Percentiles rank a stretch among this genome's conserved stretches.
phyloP scores from a whole-genome alignment of 495 filamentous ascomycete genomes.

The Penicillium silybi region DNA sequence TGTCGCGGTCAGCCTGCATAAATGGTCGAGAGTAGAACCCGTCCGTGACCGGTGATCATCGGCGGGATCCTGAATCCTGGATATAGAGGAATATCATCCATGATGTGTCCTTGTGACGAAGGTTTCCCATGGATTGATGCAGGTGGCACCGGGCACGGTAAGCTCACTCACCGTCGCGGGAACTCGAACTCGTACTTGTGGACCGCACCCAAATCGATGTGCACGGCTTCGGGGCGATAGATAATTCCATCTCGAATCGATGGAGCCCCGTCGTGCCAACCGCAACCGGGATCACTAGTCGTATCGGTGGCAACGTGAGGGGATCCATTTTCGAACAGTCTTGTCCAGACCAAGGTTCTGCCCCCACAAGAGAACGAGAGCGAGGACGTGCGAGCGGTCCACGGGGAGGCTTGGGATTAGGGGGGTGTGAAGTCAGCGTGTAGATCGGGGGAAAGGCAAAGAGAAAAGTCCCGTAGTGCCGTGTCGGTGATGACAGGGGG shows the following conservation, averaged over 20 bases:
- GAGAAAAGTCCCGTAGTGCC: neutral
- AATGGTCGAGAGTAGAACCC: slow-evolving; percentile 25
- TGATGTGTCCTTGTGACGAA: neutral
- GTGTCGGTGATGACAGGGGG: neutral
- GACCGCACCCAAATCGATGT: slow-evolving; percentile 9
- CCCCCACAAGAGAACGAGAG: neutral
- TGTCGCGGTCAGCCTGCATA: slow-evolving; percentile 25
- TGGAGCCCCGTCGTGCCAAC: slow-evolving; percentile 2
- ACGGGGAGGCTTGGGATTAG: slow-evolving; percentile 3
- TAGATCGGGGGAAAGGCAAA: slow-evolving; percentile 11
- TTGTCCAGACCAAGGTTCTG: neutral
- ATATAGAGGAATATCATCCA: slow-evolving; percentile 1
- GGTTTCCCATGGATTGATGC: neutral
- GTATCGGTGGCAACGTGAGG: slow-evolving; percentile 12
- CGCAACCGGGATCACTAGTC: slow-evolving; percentile 22
- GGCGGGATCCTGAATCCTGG: too few species aligned
- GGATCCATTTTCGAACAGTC: slow-evolving; percentile 12
- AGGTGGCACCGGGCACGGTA: slow-evolving; percentile 10
- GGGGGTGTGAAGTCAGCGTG: slow-evolving; percentile 7
- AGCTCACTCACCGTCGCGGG: too few species aligned
- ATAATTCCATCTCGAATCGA: slow-evolving; percentile 3
- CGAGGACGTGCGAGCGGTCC: slow-evolving; percentile 9
- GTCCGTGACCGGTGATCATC: slow-evolving; percentile 9
- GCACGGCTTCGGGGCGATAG: slow-evolving; percentile 4
- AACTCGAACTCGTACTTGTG: slow-evolving; percentile 10